Base-by-base conservation (phyloP, 2,329 filamentous ascomycete genomes). In the Microdochium bolleyi region DNA sequence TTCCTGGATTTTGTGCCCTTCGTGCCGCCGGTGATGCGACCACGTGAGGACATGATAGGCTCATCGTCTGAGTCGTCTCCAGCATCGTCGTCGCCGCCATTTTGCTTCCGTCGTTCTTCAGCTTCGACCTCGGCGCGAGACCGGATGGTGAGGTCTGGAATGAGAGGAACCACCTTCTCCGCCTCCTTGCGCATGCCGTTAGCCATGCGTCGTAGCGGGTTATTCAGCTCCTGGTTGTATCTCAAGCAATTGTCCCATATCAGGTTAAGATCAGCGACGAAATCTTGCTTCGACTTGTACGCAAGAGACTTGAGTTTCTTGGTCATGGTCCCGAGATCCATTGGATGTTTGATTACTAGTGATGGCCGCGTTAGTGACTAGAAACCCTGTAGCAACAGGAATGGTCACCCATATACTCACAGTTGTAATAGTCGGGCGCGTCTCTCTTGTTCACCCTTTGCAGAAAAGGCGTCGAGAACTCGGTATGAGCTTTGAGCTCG, bases 191-290 rank as follows among this genome's bases (percentile, higher is more conserved):
- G 85, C 94, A 99, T 97, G 58, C 91, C 89, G 54, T 95, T 85
- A 13, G 94, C 94, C 77, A 96, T 95, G 65, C 94, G 91, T 46
- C 94, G 83, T 50, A 97, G 76, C 24, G 89, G 89, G 64, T 96
- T 91, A 55, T 85, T 84, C 61, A 90, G 86, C 57, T 95, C 91
- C 58, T 89, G 88, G 67, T 99, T 99, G 70, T 97, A 99, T 62
- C 88, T 91, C 53, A 99, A 76, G 67, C 94, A 99, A 65, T 99
- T 99, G 53, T 91, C 83, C 94, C 94, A 99, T 51, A 99, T 97
- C 50, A 97, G 74, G 66, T 95, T 92, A 10, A 99, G 77, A 66
- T 99, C 94, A 30, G 88, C 82, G 24, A 97, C 91, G 59, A 99
- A 99, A 24, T 99, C 94, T 56, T 88, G 83, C 73, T 99, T 99